Base-by-base conservation (phyloP, 2,329 filamentous ascomycete species). In the Metarhizium album region DNA sequence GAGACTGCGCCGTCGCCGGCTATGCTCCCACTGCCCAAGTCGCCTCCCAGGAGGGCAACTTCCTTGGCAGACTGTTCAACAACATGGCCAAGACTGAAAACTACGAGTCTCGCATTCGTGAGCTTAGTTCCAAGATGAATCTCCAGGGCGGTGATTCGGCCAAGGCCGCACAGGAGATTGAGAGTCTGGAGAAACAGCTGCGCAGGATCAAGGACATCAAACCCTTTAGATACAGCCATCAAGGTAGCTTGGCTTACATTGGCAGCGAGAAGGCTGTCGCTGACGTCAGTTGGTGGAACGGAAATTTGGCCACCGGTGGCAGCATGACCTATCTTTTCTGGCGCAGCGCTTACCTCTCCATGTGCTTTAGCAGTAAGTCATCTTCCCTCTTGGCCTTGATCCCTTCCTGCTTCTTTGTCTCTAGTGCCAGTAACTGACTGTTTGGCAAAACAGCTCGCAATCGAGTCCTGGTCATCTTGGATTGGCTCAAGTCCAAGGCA, bases 11-110 rank as follows among this genome's bases (percentile, higher is more conserved):
- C 50, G 86, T 97, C 47, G 93, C 93, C 59, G 95, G 95, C 68
- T 98, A 98, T 67, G 93, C 93, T 29, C 93, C 93, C 35, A 98
- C 93, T 8, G 93, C 93, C 29, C 93, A 98, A 76, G 93, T 98
- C 45, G 93, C 93, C 52, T 82, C 87, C 9, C 93, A 98, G 73
- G 93, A 98, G 73, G 93, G 93, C 64, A 84, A 82, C 64, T 98
- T 97, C 82, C 80, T 98, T 37, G 93, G 90, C 40, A 84, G 88
- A 56, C 82, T 98, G 54, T 96, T 98, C 79, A 98, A 98, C 79
- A 94, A 93, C 70, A 95, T 97, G 88, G 93, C 90, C 67, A 94
- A 90, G 80, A 94, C 89, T 2, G 85, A 95, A 63, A 74, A 78
- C 47, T 82, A 96, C 56, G 90, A 97, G 74, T 60, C 69, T 35